phyloP scores from a whole-genome alignment of 1,139 yeast genomes.

The Sugiyamaella castrensis region DNA sequence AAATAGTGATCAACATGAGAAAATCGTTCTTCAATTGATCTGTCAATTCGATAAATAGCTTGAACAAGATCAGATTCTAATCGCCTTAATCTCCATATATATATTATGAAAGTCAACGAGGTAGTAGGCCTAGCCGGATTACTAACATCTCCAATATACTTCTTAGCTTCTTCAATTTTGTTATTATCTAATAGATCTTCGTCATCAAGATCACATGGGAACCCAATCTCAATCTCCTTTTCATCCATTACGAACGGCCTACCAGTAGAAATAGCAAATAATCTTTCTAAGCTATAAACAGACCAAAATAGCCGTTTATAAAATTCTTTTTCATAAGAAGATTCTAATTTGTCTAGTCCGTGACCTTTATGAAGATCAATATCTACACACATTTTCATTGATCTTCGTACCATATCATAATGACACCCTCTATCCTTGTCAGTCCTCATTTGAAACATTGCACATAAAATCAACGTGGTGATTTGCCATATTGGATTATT shows the following conservation, averaged over 20 bases:
- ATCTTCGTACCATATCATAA: slow-evolving; percentile 50
- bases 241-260: slow-evolving; percentile 50
- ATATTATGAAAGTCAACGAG: slow-evolving; percentile 47
- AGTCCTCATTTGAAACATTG: slow-evolving; percentile 52
- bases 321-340: slow-evolving; percentile 36
- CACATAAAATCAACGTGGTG: slow-evolving; percentile 49
- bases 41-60: slow-evolving; percentile 43
- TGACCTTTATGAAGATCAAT: slow-evolving; percentile 25
- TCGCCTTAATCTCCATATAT: slow-evolving; percentile 50
- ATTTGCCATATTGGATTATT: slow-evolving; percentile 45
- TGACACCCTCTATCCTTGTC: slow-evolving; percentile 54
- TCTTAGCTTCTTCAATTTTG: slow-evolving; percentile 15
- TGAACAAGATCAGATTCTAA: slow-evolving; percentile 57
- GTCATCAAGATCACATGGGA: slow-evolving; percentile 44
- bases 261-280: slow-evolving; percentile 56
- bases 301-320: slow-evolving; percentile 58
- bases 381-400: slow-evolving; percentile 41
- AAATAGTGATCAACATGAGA: slow-evolving; percentile 29
- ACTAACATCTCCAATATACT: background rate
- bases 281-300: slow-evolving; percentile 52
- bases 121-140: slow-evolving; percentile 11
- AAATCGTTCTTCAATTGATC: slow-evolving; percentile 29
- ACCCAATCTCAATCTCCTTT: slow-evolving; percentile 42
- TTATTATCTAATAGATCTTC: slow-evolving; percentile 23
- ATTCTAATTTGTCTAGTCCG: slow-evolving; percentile 22